These are phyloP conservation scores for Trichophyton schoenleinii DNA, from an alignment of 2,329 filamentous ascomycete genomes.

Conservation along the genomic window DNA sequence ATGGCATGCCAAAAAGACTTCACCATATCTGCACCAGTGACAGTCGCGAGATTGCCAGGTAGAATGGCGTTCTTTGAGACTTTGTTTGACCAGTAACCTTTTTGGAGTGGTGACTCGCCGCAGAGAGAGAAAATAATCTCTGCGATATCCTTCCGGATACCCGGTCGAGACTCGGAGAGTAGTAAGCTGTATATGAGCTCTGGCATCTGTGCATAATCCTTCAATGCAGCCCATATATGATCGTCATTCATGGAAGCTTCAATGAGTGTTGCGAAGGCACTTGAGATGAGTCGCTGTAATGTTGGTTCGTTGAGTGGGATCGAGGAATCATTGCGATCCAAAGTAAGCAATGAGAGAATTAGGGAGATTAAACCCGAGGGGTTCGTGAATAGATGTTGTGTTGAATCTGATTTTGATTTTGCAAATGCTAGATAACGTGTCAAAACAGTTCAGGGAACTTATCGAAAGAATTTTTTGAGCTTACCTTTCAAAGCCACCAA, in stretches of 20 bases:
- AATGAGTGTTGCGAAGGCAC: conserved; percentile 37
- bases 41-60: conserved; percentile 16
- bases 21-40: conserved; percentile 28
- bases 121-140: conserved; percentile 30
- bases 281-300: conserved; percentile 29
- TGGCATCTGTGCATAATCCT: conserved; percentile 25
- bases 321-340: conserved; percentile 14
- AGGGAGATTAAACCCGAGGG: conserved; percentile 25
- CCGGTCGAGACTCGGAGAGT: conserved; percentile 31
- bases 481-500: conserved; percentile 44
- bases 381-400: conserved; percentile 22
- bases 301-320: conserved; percentile 13
- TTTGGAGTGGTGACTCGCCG: conserved; percentile 21
- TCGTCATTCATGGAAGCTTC: conserved; percentile 38
- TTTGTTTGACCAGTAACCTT: conserved; percentile 16
- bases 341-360: conserved; percentile 26
- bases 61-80: conserved; percentile 12
- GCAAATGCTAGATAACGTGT: conserved; percentile 11
- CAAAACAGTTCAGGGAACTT: neutral
- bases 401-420: conserved; percentile 13
- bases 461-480: conserved; percentile 4
- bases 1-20: conserved; percentile 36
- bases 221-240: conserved; percentile 35
- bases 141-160: conserved; percentile 27
- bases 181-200: conserved; percentile 32